Evolutionary conservation across 1,139 yeast genomes (phyloP).

Genomic region (Yamadazyma conglobata): DNA sequence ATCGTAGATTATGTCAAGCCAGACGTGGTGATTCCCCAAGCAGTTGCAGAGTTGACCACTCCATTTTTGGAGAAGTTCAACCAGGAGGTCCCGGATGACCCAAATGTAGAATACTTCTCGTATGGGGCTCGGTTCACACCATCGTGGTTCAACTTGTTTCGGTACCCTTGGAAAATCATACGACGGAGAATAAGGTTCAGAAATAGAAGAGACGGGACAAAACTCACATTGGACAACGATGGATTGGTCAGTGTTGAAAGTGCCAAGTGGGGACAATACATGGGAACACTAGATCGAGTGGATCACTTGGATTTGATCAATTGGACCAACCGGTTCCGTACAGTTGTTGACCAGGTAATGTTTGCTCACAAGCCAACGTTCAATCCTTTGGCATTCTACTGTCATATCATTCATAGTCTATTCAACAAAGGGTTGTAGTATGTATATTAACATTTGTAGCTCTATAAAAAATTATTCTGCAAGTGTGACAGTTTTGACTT

Average conservation of each 20-base stretch:
- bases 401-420: conserved; percentile 68
- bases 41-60: conserved; percentile 60
- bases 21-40: conserved; percentile 31
- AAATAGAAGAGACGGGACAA: conserved; percentile 8
- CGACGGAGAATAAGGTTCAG: conserved; percentile 20
- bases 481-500: conserved; percentile 36
- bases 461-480: conserved; percentile 7
- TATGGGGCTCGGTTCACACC: conserved; percentile 78
- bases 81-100: conserved; percentile 47
- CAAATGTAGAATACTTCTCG: conserved; percentile 69
- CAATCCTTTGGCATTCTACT: conserved; percentile 71
- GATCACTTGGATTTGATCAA: conserved; percentile 86
- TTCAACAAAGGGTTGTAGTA: conserved; percentile 69
- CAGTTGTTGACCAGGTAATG: conserved; percentile 30
- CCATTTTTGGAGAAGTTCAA: conserved; percentile 53
- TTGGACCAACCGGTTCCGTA: conserved; percentile 63
- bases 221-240: conserved; percentile 52
- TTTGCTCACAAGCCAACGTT: conserved; percentile 44
- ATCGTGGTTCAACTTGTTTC: conserved; percentile 57
- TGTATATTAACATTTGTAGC: too few species aligned
- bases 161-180: conserved; percentile 60
- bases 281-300: conserved; percentile 73
- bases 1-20: conserved; percentile 37
- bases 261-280: conserved; percentile 77
- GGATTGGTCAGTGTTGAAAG: conserved; percentile 81